Evolutionary conservation across 352 stramenopile species (phyloP), one percentile per base, ranked within the genome.

Genomic region (Globisporangium heterothallicum): DNA sequence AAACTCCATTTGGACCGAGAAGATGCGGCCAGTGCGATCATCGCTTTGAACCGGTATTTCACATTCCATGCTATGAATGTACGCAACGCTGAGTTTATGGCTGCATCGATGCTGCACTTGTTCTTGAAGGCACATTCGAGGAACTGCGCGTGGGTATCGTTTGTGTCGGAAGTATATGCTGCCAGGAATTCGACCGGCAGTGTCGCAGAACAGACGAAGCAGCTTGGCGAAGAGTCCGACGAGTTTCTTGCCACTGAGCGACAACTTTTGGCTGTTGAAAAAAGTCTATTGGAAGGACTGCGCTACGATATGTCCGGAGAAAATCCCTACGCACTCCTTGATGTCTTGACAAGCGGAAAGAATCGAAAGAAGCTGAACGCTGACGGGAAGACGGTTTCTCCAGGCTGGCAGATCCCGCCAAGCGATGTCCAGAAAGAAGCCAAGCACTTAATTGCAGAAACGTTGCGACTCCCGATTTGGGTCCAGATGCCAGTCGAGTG

Each of bases 41-140:
- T 92, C n/a, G 69, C 80, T 10, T 63, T 94, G 25, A 81, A 92
- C 47, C 70, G 79, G n/a, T 90, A 75, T 42, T 82, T 88, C 41
- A 87, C 79, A 19, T 86, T 90, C 36, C 68, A 84, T 40, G 58
- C 77, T 2, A 92, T 92, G 75, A 63, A 70, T 13, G 74, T 75
- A 47, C 21, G 42, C 3, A 84, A 86, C 27, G 68, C 83, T 19
- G 84, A 92, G 22, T 68, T 80, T 14, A 67, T 85, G 40, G 81
- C 75, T 29, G 78, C 78, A 2, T 71, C 73, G 29, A 84, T 88
- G 68, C 51, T 94, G 4, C 67, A 90, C 48, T 56, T 94, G 38
- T 85, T 86, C 32, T 56, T 94, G 4, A 92, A 91, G 38, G 81
- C 80, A 0, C 74, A 88, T 43, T 70, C 70, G 6, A 70, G 78